Evolutionary conservation across 768 basidiomycete genomes (phyloP).

Genomic region (Tulasnella sp.): DNA sequence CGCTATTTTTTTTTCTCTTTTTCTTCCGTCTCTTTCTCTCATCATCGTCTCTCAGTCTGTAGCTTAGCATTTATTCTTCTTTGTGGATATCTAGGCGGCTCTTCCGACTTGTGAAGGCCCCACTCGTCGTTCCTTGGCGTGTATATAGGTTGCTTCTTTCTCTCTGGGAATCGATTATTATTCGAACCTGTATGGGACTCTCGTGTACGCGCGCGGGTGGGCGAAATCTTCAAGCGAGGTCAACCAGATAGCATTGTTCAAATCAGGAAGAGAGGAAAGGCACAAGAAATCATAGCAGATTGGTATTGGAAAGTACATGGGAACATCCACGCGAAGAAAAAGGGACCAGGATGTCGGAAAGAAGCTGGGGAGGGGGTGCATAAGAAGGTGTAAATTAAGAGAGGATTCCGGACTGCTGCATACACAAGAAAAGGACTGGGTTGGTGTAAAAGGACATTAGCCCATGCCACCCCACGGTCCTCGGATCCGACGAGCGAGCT

Average conservation of each 20-base stretch:
- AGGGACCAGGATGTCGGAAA: slow-evolving; percentile 29
- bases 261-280: not conserved
- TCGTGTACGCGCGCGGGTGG: not conserved
- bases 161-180: not conserved
- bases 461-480: slow-evolving; percentile 81
- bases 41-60: not conserved
- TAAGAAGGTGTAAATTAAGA: not conserved
- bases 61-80: slow-evolving; percentile 11
- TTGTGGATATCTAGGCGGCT: not conserved
- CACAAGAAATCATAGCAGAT: not conserved
- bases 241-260: not conserved
- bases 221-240: not conserved
- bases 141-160: not conserved
- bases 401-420: not conserved
- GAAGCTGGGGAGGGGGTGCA: not conserved
- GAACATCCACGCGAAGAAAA: not conserved
- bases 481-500: slow-evolving; percentile 92
- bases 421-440: not conserved
- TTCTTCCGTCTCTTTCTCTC: not conserved
- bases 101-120: not conserved
- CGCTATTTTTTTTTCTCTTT: not conserved
- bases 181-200: not conserved
- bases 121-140: not conserved
- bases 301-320: not conserved
- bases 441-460: not conserved